Conservation (phyloP, 129 eudicot genomes). For the Saposhnikovia divaricata region DNA sequence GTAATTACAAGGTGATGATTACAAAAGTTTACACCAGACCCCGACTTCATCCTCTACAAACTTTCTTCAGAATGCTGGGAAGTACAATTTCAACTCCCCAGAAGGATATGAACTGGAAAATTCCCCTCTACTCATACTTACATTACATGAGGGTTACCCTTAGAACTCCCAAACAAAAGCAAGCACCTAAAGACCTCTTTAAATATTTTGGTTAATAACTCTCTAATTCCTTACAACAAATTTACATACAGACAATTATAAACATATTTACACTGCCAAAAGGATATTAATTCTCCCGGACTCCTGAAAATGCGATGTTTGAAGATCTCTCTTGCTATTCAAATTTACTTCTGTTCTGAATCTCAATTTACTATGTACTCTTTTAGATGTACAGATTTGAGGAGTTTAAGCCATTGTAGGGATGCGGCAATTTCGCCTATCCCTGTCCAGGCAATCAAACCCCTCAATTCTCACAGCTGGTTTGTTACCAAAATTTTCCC, state of each 20-base stretch:
- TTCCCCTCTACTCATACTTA: slow-evolving; percentile 40
- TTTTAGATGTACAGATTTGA: neutral
- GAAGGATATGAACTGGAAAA: slow-evolving; percentile 14
- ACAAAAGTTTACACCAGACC: slow-evolving; percentile 25
- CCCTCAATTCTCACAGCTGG: slow-evolving; percentile 96
- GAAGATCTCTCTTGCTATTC: slow-evolving; percentile 28
- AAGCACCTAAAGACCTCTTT: slow-evolving; percentile 13
- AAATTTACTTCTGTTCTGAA: slow-evolving; percentile 9
- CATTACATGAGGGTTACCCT: slow-evolving; percentile 36
- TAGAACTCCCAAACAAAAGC: slow-evolving; percentile 5
- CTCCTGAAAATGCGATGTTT: slow-evolving; percentile 23
- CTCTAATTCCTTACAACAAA: slow-evolving; percentile 17
- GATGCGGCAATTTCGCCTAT: slow-evolving; percentile 89
- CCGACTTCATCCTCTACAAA: slow-evolving; percentile 30
- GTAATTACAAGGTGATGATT: slow-evolving; percentile 26
- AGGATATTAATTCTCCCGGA: slow-evolving; percentile 12
- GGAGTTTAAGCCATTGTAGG: slow-evolving; percentile 63
- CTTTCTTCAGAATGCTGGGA: slow-evolving; percentile 38
- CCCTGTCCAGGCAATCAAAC: slow-evolving; percentile 91
- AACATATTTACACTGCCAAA: slow-evolving; percentile 40
- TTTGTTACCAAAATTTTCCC: slow-evolving; percentile 84
- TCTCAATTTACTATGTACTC: slow-evolving; percentile 30
- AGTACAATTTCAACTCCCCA: slow-evolving; percentile 18
- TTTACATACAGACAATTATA: slow-evolving; percentile 5
- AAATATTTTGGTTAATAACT: slow-evolving; percentile 21